Evolutionary conservation across 2,329 filamentous ascomycete genomes (phyloP), one percentile per base, ranked within the genome.

Genomic region (Xylaria sp.): DNA sequence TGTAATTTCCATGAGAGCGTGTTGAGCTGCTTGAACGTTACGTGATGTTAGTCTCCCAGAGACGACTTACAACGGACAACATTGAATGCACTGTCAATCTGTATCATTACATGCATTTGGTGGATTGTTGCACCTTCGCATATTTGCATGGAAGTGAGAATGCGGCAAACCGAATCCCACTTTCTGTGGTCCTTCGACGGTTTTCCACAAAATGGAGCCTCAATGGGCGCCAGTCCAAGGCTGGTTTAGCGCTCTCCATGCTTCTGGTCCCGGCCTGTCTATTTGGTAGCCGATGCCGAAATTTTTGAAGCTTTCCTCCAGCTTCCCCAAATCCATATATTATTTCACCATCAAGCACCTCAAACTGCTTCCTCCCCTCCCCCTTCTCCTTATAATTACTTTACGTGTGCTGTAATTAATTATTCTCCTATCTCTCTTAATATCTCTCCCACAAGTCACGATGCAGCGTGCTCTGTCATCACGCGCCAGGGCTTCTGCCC

Each of bases 401-500:
- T 68, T 73, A 75, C 75, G 67, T 70, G 71, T 71, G 70, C 59
- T 68, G 56, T 65, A 59, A 61, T 76, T 37, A 71, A 71, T 66
- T 70, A 28, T 73, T 75, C 63, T 70, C 70, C 68, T 79, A 77
- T 71, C 73, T 77, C 76, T 75, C 73, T 71, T 68, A 65, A 72
- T 73, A 68, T 28, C 18, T 50, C 72, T 68, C 51, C 68, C 72
- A 73, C 70, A 74, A 73, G 76, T 66, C 85, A 92, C 83, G 81
- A 99, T 99, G 96, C 96, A 99, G 89, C 93, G 96, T 84, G 94
- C 94, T 85, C 89, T 99, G 81, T 90, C 92, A 81, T 93, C 93
- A 77, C 88, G 89, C 81, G 86, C 92, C 79, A 88, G 94, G 86
- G 90, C 93, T 81, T 92, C 94, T 76, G 90, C 91, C 86, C 90